Conservation (phyloP, 1,139 yeast genomes). For the Pichia sp. region DNA sequence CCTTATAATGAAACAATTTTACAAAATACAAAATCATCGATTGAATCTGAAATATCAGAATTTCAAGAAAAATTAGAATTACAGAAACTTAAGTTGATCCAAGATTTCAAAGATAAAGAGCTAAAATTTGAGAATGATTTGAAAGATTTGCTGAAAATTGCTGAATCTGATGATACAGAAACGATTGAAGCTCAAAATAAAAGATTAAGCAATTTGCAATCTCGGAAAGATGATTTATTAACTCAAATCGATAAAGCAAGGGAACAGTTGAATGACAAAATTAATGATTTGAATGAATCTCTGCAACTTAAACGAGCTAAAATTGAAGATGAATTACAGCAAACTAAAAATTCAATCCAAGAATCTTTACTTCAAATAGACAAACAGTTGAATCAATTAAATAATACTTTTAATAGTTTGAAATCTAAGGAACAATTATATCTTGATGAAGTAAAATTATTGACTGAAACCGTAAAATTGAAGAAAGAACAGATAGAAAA, state of each 20-base stretch:
- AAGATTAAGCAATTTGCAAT: slow-evolving; percentile 1
- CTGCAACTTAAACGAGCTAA: background rate
- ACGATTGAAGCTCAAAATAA: background rate
- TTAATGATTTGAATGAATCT: background rate
- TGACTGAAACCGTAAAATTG: background rate
- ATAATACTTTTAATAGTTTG: too few species aligned
- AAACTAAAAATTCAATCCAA: background rate
- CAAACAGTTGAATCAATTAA: background rate
- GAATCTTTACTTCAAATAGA: background rate
- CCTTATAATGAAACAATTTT: slow-evolving; percentile 5
- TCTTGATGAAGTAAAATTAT: too few species aligned
- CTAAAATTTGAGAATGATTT: slow-evolving; percentile 1
- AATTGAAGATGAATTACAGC: background rate
- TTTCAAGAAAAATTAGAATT: background rate
- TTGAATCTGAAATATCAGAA: slow-evolving; percentile 1
- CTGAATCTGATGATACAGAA: slow-evolving; percentile 6
- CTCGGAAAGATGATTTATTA: slow-evolving; percentile 1
- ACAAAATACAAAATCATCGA: background rate
- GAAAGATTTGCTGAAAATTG: slow-evolving; percentile 4
- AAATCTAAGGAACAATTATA: background rate
- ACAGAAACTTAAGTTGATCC: background rate
- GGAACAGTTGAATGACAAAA: background rate
- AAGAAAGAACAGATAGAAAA: background rate
- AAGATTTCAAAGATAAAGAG: slow-evolving; percentile 2
- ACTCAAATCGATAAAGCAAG: slow-evolving; percentile 7